Evolutionary conservation across 305 asterid genomes (phyloP).

Genomic region (Galium porrigens): DNA sequence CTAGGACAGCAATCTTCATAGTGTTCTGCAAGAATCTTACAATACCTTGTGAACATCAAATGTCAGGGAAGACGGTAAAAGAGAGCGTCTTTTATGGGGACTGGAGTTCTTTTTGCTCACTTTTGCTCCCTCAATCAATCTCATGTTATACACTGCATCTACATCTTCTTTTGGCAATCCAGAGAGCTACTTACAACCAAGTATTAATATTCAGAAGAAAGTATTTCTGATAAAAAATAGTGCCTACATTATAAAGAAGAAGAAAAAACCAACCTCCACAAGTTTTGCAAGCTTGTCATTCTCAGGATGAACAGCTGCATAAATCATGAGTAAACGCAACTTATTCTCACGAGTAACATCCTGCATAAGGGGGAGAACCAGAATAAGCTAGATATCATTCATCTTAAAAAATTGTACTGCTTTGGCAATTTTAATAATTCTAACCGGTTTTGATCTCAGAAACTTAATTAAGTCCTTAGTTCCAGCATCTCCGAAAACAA

Average conservation of each 20-base stretch:
- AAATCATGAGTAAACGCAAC: conserved; percentile 76
- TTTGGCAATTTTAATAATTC: conserved; percentile 9
- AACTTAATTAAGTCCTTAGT: conserved; percentile 69
- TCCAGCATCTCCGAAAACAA: conserved; percentile 98
- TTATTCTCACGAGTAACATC: conserved; percentile 47
- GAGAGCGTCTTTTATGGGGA: conserved; percentile 7
- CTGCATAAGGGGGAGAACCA: conserved; percentile 25
- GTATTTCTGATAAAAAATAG: not conserved
- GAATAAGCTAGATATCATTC: conserved; percentile 10
- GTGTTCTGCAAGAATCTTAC: too few species aligned
- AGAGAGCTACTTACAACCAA: conserved; percentile 38
- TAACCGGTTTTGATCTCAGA: conserved; percentile 56
- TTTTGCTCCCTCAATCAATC: conserved; percentile 48
- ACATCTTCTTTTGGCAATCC: conserved; percentile 67
- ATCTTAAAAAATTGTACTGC: conserved; percentile 4
- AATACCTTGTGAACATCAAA: conserved; percentile 25
- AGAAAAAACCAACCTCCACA: conserved; percentile 52
- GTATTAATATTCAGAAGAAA: conserved; percentile 4
- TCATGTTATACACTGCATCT: conserved; percentile 77
- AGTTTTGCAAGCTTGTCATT: conserved; percentile 78
- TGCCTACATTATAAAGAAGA: not conserved
- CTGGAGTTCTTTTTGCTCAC: conserved; percentile 47
- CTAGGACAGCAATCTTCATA: not conserved
- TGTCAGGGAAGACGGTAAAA: conserved; percentile 48
- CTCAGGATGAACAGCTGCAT: conserved; percentile 73